Evolutionary conservation across 2,329 filamentous ascomycete genomes (phyloP).

Genomic region (Piedraia hortae): DNA sequence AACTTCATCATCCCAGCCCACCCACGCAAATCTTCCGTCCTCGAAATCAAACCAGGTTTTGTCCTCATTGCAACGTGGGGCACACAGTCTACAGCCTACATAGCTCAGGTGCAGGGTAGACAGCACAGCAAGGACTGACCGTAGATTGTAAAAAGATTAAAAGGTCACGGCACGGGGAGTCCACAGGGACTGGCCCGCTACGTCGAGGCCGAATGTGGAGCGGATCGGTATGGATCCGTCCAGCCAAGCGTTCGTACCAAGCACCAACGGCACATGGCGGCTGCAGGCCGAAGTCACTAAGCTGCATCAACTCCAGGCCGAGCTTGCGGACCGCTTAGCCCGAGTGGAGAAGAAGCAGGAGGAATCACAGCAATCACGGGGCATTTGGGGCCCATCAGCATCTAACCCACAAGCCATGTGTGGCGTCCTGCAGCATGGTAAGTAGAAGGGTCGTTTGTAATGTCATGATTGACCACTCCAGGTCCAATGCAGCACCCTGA

Average conservation of each 20-base stretch:
- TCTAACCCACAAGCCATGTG: conserved; percentile 69
- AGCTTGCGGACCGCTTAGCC: conserved; percentile 32
- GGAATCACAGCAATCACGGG: conserved; percentile 41
- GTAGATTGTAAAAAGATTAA: no score
- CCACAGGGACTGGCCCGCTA: no score
- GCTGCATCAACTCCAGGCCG: conserved; percentile 30
- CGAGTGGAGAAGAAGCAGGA: conserved; percentile 33
- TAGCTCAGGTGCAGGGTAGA: no score
- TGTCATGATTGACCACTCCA: conserved; percentile 12
- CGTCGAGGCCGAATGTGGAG: conserved; percentile 1
- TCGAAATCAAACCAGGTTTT: no score
- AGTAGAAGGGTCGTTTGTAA: conserved; percentile 8
- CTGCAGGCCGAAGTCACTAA: conserved; percentile 34
- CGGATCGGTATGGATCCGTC: conserved; percentile 29
- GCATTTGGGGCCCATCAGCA: conserved; percentile 60
- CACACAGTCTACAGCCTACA: no score
- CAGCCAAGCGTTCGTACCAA: conserved; percentile 30
- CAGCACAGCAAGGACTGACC: no score
- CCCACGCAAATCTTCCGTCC: no score
- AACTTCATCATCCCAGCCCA: no score
- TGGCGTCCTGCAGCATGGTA: conserved; percentile 58
- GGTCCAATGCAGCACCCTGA: conserved; percentile 54
- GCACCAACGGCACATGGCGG: conserved; percentile 32
- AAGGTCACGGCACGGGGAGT: no score
- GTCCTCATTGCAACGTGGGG: no score